A percentile compares a stretch with the other conserved stretches of the same genome.
phyloP scores from a whole-genome alignment of 1,139 yeast genomes.

The Kurtzmaniella natalensis region DNA sequence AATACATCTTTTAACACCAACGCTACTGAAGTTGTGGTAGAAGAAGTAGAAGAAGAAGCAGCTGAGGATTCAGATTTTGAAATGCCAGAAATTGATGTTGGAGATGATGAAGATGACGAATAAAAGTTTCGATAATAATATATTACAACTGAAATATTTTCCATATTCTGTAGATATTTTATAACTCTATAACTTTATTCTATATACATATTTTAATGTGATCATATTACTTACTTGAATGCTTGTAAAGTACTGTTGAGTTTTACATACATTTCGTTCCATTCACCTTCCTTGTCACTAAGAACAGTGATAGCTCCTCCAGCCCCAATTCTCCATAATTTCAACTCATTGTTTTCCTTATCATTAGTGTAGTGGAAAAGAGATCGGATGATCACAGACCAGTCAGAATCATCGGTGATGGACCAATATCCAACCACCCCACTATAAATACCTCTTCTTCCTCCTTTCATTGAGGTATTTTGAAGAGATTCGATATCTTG shows the following conservation, averaged over 20 bases:
- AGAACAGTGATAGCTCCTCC: slow-evolving; percentile 97
- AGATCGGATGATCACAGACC: slow-evolving; percentile 94
- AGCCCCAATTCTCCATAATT: slow-evolving; percentile 86
- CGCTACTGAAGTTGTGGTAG: neutral
- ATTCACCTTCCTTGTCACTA: slow-evolving; percentile 76
- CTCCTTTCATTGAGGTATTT: slow-evolving; percentile 36
- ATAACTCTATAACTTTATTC: no score
- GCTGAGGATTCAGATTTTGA: slow-evolving; percentile 50
- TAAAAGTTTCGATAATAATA: slow-evolving; percentile 7
- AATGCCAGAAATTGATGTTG: slow-evolving; percentile 49
- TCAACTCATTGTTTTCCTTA: slow-evolving; percentile 23
- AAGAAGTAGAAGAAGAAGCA: slow-evolving; percentile 12
- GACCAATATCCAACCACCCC: slow-evolving; percentile 98
- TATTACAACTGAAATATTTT: neutral
- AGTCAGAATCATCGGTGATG: slow-evolving; percentile 80
- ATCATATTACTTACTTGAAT: slow-evolving; percentile 27
- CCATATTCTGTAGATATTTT: no score
- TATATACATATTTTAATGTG: no score
- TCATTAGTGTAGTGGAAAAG: slow-evolving; percentile 63
- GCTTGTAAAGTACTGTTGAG: slow-evolving; percentile 74
- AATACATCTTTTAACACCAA: neutral
- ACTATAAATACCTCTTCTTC: slow-evolving; percentile 81
- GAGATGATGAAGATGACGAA: slow-evolving; percentile 18
- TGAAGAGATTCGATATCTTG: slow-evolving; percentile 46
- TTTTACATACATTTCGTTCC: slow-evolving; percentile 89